These are phyloP conservation scores for Zygosaccharomyces sapae DNA, from an alignment of 1,139 yeast genomes.

Conservation along the genomic window DNA sequence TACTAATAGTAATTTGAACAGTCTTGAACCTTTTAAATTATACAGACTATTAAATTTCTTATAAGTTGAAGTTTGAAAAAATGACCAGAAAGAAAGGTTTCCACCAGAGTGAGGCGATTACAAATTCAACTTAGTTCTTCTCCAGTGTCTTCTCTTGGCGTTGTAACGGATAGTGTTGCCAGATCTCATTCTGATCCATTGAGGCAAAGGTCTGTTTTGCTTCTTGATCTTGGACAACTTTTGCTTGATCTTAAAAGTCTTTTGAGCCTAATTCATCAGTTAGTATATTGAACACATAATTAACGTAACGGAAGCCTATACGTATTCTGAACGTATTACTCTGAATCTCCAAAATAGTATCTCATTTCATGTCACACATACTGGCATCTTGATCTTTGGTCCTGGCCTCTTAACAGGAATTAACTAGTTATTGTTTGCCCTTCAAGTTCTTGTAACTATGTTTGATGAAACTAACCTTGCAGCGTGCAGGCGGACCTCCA, in stretches of 20 bases:
- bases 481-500: background rate
- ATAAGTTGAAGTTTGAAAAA: slow-evolving; percentile 7
- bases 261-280: slow-evolving; percentile 64
- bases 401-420: background rate
- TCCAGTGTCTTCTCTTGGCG: slow-evolving; percentile 99
- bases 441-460: slow-evolving; percentile 2
- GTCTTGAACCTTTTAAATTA: slow-evolving; percentile 13
- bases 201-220: slow-evolving; percentile 99
- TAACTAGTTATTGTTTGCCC: background rate
- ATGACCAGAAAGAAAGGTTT: slow-evolving; percentile 6
- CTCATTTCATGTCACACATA: background rate
- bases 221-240: slow-evolving; percentile 98
- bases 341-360: background rate
- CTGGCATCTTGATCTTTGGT: slow-evolving; percentile 7
- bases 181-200: slow-evolving; percentile 99
- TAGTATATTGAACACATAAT: slow-evolving; percentile 4
- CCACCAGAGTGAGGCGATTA: slow-evolving; percentile 43
- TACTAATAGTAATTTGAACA: background rate
- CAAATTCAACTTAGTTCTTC: slow-evolving; percentile 99
- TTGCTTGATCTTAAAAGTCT: slow-evolving; percentile 97
- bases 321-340: background rate
- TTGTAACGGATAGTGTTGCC: slow-evolving; percentile 97
- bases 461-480: background rate
- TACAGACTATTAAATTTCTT: slow-evolving; percentile 14
- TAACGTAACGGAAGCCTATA: background rate